Percentiles rank a stretch among this genome's conserved stretches.
Conservation (phyloP, 352 stramenopile genomes). For the Globisporangium spinosum region DNA sequence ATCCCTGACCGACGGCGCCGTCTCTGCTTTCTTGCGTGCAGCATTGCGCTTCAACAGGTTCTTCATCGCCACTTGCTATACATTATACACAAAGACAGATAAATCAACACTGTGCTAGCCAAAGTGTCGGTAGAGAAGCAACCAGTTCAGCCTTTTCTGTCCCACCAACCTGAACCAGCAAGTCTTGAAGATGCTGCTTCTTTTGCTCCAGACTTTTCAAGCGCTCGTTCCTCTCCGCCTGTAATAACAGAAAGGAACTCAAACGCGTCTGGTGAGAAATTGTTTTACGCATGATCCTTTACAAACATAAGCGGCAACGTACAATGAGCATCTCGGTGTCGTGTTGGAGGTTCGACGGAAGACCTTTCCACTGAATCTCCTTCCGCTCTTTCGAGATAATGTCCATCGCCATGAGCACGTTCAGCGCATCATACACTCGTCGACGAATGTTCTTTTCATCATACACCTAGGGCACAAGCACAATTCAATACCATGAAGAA, state of each 20-base stretch:
- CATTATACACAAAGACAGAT: neutral
- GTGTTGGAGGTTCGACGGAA: conserved; percentile 78
- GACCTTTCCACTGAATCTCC: conserved; percentile 85
- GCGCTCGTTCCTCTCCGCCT: conserved; percentile 73
- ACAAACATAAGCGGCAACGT: conserved; percentile 7
- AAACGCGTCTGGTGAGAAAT: neutral
- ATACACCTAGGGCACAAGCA: conserved; percentile 51
- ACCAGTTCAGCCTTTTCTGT: neutral
- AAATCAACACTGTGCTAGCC: neutral
- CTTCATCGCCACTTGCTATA: conserved; percentile 91
- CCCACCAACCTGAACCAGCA: conserved; percentile 79
- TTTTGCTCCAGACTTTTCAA: conserved; percentile 84
- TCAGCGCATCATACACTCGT: conserved; percentile 96
- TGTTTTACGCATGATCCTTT: neutral
- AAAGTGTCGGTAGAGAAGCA: neutral
- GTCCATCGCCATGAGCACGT: conserved; percentile 98
- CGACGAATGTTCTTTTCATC: conserved; percentile 96
- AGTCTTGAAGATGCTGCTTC: conserved; percentile 89
- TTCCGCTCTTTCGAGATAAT: conserved; percentile 98
- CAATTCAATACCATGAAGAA: neutral
- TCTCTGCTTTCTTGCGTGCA: conserved; percentile 49
- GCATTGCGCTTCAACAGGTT: conserved; percentile 91
- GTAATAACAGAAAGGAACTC: neutral
- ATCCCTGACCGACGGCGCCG: conserved; percentile 18
- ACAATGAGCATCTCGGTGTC: conserved; percentile 87